A percentile compares a stretch with the other conserved stretches of the same genome.
phyloP scores from a whole-genome alignment of 1,284 basidiomycete genomes.

The Ganoderma meredithae region DNA sequence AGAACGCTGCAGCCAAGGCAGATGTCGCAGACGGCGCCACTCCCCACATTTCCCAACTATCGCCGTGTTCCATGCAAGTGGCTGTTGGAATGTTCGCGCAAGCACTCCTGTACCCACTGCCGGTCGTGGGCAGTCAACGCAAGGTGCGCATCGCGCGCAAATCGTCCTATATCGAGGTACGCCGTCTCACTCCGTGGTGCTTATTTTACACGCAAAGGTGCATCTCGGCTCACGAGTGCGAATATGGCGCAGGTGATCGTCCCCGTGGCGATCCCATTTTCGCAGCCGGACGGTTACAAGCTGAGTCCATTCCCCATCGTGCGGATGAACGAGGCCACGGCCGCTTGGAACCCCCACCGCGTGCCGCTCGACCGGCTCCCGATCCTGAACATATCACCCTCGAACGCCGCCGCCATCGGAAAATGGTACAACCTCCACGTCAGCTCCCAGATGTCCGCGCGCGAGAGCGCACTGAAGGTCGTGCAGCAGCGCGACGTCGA shows the following conservation, averaged over 20 bases:
- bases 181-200: too few species aligned
- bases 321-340: conserved; percentile 29
- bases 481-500: too few species aligned
- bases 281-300: conserved; percentile 34
- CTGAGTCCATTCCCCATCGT: conserved; percentile 46
- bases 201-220: too few species aligned
- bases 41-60: conserved; percentile 40
- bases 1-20: conserved; percentile 31
- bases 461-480: conserved; percentile 32
- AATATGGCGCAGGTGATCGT: conserved; percentile 42
- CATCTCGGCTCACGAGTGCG: too few species aligned
- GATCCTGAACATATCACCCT: conserved; percentile 33
- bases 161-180: conserved; percentile 61
- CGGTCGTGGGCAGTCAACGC: conserved; percentile 40
- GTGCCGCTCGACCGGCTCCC: conserved; percentile 49
- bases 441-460: conserved; percentile 41
- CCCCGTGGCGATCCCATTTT: conserved; percentile 36
- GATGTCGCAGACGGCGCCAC: conserved; percentile 34
- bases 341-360: conserved; percentile 50
- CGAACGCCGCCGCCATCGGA: too few species aligned
- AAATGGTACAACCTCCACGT: conserved; percentile 47
- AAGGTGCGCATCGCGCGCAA: conserved; percentile 57
- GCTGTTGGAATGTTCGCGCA: conserved; percentile 37
- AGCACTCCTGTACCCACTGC: conserved; percentile 44
- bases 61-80: conserved; percentile 44